phyloP scores from a whole-genome alignment of 1,284 basidiomycete genomes.

The Mycena sp. region DNA sequence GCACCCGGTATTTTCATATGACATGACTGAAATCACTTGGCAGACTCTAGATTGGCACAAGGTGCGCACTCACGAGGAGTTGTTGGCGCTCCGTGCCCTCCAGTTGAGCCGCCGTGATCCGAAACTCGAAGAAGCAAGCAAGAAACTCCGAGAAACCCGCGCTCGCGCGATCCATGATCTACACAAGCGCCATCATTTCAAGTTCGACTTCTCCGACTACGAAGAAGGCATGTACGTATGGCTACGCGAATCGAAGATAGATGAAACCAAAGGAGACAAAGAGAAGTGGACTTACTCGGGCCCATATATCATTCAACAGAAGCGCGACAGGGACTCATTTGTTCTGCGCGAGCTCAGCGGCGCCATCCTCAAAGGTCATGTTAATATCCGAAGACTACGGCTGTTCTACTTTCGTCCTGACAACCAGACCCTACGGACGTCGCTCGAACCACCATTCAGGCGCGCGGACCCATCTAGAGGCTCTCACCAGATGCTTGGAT shows the following conservation, averaged over 20 bases:
- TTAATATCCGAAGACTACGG: conserved; percentile 34
- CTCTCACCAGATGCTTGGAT: too few relatives aligned
- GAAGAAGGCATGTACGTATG: conserved; percentile 38
- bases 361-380: conserved; percentile 27
- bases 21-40: conserved; percentile 43
- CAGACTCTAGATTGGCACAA: conserved; percentile 37
- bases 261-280: conserved; percentile 40
- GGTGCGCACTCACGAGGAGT: conserved; percentile 27
- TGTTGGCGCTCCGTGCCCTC: conserved; percentile 34
- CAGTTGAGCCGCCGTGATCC: conserved; percentile 35
- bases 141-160: conserved; percentile 21
- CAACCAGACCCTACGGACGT: conserved; percentile 29
- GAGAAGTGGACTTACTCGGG: conserved; percentile 36
- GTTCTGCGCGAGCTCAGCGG: conserved; percentile 37
- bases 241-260: conserved; percentile 40
- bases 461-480: too few relatives aligned
- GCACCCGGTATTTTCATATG: conserved; percentile 41
- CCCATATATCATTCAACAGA: conserved; percentile 38
- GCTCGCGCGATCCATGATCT: conserved; percentile 36
- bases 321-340: conserved; percentile 28
- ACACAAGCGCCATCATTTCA: conserved; percentile 22
- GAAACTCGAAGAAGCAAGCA: conserved; percentile 24
- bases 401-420: conserved; percentile 37
- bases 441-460: too few relatives aligned
- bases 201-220: conserved; percentile 26